These are phyloP conservation scores for Aspergillus chevalieri DNA, from an alignment of 2,329 filamentous ascomycete genomes.

Conservation along the genomic window DNA sequence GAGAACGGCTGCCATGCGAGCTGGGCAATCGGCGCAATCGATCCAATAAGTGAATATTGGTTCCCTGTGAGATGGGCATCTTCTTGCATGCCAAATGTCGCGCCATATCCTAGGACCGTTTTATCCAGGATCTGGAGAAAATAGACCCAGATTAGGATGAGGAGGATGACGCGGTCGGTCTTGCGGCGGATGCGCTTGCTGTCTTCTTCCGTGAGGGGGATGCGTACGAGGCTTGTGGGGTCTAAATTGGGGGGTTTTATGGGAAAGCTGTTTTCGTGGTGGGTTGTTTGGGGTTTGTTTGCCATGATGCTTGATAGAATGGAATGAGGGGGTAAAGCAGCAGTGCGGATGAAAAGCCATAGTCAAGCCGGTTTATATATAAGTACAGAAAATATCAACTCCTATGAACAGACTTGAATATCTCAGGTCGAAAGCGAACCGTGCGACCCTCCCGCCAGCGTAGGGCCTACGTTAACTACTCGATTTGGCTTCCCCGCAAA, in stretches of 20 bases:
- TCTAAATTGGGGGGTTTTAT: constrained; percentile 12
- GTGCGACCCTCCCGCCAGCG: no score
- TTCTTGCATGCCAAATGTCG: constrained; percentile 49
- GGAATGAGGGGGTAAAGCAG: no score
- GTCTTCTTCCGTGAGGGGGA: constrained; percentile 28
- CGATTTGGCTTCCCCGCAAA: no score
- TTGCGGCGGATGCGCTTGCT: constrained; percentile 55
- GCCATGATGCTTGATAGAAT: background rate
- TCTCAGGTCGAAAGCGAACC: no score
- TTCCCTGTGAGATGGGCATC: constrained; percentile 49
- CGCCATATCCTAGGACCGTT: constrained; percentile 51
- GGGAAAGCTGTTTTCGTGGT: constrained; percentile 13
- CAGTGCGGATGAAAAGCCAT: no score
- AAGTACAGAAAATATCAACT: no score
- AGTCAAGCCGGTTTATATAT: no score
- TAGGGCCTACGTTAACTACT: no score
- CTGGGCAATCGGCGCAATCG: constrained; percentile 55
- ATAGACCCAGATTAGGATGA: constrained; percentile 42
- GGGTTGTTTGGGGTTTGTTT: constrained; percentile 10
- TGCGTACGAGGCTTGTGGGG: constrained; percentile 12
- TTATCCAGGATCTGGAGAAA: constrained; percentile 53
- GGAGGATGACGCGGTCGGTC: constrained; percentile 55
- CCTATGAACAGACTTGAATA: no score
- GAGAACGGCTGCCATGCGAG: constrained; percentile 58
- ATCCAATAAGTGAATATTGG: constrained; percentile 54